These are phyloP conservation scores for Epichloe elymi DNA, from an alignment of 2,329 filamentous ascomycete genomes.

Conservation along the genomic window DNA sequence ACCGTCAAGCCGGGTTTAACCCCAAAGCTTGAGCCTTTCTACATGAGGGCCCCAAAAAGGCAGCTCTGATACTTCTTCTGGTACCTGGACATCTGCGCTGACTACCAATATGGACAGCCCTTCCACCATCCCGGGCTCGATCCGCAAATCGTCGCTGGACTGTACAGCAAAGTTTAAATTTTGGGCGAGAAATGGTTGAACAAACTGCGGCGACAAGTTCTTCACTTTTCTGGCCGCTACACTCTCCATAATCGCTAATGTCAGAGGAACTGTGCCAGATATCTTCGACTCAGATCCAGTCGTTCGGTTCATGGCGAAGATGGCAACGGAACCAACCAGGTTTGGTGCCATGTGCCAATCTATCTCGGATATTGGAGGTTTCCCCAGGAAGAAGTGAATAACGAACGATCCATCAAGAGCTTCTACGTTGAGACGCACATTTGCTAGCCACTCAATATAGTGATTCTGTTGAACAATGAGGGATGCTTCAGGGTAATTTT, in stretches of 20 bases:
- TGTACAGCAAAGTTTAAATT: slow-evolving; percentile 23
- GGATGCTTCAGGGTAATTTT: slow-evolving; percentile 11
- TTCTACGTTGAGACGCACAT: slow-evolving; percentile 48
- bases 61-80: slow-evolving; percentile 13
- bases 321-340: slow-evolving; percentile 47
- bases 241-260: slow-evolving; percentile 32
- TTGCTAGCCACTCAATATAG: slow-evolving; percentile 55
- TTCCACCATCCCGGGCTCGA: slow-evolving; percentile 14
- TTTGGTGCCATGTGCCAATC: slow-evolving; percentile 40
- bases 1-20: neutral
- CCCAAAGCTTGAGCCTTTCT: slow-evolving; percentile 15
- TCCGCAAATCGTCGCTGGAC: slow-evolving; percentile 12
- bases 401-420: slow-evolving; percentile 46
- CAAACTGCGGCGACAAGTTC: slow-evolving; percentile 22
- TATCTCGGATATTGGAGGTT: slow-evolving; percentile 27
- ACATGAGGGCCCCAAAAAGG: slow-evolving; percentile 15
- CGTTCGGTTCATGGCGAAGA: slow-evolving; percentile 33
- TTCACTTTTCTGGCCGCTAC: slow-evolving; percentile 23
- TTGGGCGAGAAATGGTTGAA: slow-evolving; percentile 28
- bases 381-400: slow-evolving; percentile 56
- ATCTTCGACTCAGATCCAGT: slow-evolving; percentile 23
- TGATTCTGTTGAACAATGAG: slow-evolving; percentile 24
- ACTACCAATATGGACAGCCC: slow-evolving; percentile 19
- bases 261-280: slow-evolving; percentile 39
- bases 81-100: slow-evolving; percentile 16